A percentile compares a stretch with the other conserved stretches of the same genome.
phyloP scores from a whole-genome alignment of 257 asterid genomes.

The Nicotiana otophora region DNA sequence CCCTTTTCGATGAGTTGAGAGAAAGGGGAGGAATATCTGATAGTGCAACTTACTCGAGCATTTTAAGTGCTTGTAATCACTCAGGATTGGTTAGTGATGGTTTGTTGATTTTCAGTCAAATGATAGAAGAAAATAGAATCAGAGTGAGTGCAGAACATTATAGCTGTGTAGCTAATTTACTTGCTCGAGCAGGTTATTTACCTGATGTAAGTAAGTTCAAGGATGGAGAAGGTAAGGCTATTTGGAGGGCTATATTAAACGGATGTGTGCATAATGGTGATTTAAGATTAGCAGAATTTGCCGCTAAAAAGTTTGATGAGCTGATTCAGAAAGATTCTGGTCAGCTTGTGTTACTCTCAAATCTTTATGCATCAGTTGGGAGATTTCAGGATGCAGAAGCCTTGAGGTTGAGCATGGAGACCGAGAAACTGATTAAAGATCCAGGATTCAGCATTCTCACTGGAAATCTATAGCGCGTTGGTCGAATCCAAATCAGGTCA shows the following conservation, averaged over 20 bases:
- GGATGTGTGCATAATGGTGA: conserved; percentile 9
- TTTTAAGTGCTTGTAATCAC: conserved; percentile 18
- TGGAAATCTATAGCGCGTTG: conserved; percentile 1
- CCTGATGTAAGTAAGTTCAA: conserved; percentile 7
- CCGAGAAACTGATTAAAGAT: conserved; percentile 6
- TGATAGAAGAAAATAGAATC: conserved; percentile 5
- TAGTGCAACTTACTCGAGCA: conserved; percentile 7
- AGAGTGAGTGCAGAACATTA: conserved; percentile 8
- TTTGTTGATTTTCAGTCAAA: conserved; percentile 7
- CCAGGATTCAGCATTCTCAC: conserved; percentile 16
- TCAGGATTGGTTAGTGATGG: conserved; percentile 18
- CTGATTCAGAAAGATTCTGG: conserved; percentile 10
- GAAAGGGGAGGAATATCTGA: conserved; percentile 10
- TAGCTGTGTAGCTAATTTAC: conserved; percentile 14
- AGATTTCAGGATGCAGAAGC: conserved; percentile 22
- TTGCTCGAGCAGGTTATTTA: conserved; percentile 15
- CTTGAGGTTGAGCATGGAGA: conserved; percentile 16
- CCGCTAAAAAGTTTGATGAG: conserved; percentile 11
- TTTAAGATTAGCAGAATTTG: conserved; percentile 15
- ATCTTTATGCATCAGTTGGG: conserved; percentile 23
- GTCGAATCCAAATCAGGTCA: neutral
- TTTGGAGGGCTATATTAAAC: conserved; percentile 15
- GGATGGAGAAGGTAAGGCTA: neutral
- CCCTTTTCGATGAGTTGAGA: conserved; percentile 11
- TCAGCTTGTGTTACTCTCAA: conserved; percentile 15